These are phyloP conservation scores for Fusarium continuum DNA, from an alignment of 2,329 filamentous ascomycete genomes.

Conservation along the genomic window DNA sequence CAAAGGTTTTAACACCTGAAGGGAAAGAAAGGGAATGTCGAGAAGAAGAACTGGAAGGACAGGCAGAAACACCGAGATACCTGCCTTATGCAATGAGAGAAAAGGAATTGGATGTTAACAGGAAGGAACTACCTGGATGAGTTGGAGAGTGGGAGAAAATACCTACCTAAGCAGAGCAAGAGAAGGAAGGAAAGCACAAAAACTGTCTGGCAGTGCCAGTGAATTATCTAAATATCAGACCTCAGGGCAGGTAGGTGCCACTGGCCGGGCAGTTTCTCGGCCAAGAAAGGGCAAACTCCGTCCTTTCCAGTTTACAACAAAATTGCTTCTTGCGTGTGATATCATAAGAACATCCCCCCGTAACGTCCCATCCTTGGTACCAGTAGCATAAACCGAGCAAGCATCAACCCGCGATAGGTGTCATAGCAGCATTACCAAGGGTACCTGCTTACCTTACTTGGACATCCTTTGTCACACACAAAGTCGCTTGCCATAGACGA, in stretches of 20 bases:
- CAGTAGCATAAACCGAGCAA: slow-evolving; percentile 2
- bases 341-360: slow-evolving; percentile 1
- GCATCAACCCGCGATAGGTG: no score
- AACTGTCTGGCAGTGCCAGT: background rate
- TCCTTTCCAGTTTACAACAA: no score
- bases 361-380: slow-evolving; percentile 26
- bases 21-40: background rate
- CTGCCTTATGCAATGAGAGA: background rate
- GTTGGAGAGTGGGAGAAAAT: background rate
- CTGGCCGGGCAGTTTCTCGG: slow-evolving; percentile 18
- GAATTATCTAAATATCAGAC: slow-evolving; percentile 6
- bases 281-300: background rate
- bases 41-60: background rate
- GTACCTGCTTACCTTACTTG: slow-evolving; percentile 13
- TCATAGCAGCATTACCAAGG: no score
- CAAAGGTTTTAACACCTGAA: background rate
- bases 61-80: background rate
- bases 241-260: background rate
- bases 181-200: background rate
- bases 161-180: background rate
- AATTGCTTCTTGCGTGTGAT: no score
- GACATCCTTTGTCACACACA: slow-evolving; percentile 3
- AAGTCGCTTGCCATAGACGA: slow-evolving; percentile 22
- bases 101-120: background rate
- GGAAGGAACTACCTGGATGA: background rate